phyloP scores from a whole-genome alignment of 345 rosid genomes.

The Noccaea bulbosa region DNA sequence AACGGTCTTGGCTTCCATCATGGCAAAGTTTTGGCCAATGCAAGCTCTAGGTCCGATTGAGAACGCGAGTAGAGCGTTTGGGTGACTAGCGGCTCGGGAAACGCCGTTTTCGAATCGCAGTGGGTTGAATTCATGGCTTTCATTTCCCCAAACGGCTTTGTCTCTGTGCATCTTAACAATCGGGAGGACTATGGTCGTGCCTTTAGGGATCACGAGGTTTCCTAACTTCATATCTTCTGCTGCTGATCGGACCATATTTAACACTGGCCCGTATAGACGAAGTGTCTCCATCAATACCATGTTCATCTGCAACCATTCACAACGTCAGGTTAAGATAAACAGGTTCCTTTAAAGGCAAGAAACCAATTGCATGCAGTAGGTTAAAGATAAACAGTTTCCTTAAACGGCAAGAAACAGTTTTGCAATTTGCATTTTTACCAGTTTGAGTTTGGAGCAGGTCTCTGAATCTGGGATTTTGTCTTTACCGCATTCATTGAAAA shows the following conservation, averaged over 20 bases:
- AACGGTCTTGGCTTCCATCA: slow-evolving; percentile 5
- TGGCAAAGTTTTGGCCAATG: slow-evolving; percentile 56
- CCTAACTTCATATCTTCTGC: slow-evolving; percentile 50
- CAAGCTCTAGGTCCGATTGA: slow-evolving; percentile 62
- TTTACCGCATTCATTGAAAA: slow-evolving; percentile 47
- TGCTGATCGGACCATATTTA: slow-evolving; percentile 43
- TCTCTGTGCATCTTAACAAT: slow-evolving; percentile 48
- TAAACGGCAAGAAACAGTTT: too few species aligned
- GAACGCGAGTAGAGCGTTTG: slow-evolving; percentile 39
- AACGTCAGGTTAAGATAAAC: not conserved
- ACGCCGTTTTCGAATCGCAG: not conserved
- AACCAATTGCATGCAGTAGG: not conserved
- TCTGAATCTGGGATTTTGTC: slow-evolving; percentile 49
- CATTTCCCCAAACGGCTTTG: slow-evolving; percentile 62
- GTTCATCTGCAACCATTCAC: slow-evolving; percentile 44
- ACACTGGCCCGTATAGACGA: slow-evolving; percentile 60
- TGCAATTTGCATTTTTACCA: slow-evolving; percentile 5
- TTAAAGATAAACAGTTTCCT: not conserved
- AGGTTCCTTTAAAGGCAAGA: slow-evolving; percentile 14
- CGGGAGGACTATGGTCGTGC: slow-evolving; percentile 36
- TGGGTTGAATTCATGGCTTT: slow-evolving; percentile 61
- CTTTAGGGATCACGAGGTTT: slow-evolving; percentile 54
- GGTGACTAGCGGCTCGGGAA: too few species aligned
- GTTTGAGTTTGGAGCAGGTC: slow-evolving; percentile 49
- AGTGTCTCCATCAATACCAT: slow-evolving; percentile 63